Conservation (phyloP, 768 basidiomycete genomes). For the Russula sp. region DNA sequence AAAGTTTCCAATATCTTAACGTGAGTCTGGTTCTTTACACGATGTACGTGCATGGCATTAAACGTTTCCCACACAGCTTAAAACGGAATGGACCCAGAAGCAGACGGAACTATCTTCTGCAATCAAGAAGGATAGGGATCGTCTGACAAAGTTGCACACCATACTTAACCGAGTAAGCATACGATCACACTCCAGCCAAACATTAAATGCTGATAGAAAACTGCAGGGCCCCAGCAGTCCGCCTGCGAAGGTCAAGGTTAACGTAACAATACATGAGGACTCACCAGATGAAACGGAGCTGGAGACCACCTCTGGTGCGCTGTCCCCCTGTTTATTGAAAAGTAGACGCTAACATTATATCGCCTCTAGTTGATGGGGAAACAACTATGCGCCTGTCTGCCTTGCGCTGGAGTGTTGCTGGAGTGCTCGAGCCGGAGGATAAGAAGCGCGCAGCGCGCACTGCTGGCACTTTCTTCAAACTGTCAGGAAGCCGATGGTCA, state of each 20-base stretch:
- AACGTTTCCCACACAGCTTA: conserved; percentile 3
- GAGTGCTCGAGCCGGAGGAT: neutral
- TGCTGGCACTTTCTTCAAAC: conserved; percentile 11
- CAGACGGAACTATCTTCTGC: neutral
- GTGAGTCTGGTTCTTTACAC: neutral
- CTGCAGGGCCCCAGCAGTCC: neutral
- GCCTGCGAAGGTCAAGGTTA: conserved; percentile 2
- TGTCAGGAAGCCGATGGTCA: neutral
- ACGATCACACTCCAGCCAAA: neutral
- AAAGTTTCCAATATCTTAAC: conserved; percentile 5
- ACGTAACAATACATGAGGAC: neutral
- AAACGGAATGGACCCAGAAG: neutral
- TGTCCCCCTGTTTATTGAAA: neutral
- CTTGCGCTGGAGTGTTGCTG: conserved; percentile 17
- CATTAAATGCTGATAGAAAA: neutral
- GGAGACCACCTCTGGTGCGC: conserved; percentile 6
- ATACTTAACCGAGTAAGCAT: conserved; percentile 1
- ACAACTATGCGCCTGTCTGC: conserved; percentile 10
- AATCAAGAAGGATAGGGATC: conserved; percentile 9
- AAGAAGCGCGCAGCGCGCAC: conserved; percentile 17
- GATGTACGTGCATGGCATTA: neutral
- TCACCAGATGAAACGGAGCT: neutral
- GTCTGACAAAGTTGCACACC: conserved; percentile 4
- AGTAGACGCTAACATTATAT: neutral
- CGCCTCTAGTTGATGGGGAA: conserved; percentile 12